These are phyloP conservation scores for Taiozyma sp. DNA, from an alignment of 1,139 yeast genomes.

Conservation along the genomic window DNA sequence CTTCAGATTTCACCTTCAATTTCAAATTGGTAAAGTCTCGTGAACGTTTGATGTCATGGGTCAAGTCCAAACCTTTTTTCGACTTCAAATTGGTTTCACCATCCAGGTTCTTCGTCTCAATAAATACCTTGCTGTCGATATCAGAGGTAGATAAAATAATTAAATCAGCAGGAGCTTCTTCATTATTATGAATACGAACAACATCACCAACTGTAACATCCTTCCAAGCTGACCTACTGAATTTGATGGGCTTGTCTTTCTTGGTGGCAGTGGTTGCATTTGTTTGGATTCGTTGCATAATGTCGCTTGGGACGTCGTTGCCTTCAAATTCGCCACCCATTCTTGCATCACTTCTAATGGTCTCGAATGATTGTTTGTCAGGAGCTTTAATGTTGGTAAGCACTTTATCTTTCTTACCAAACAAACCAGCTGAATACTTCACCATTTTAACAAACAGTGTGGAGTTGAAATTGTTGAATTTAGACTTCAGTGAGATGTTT, in stretches of 20 bases:
- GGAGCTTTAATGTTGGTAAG: constrained; percentile 19
- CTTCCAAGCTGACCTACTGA: constrained; percentile 80
- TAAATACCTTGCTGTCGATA: constrained; percentile 83
- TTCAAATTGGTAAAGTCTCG: constrained; percentile 67
- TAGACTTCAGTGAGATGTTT: constrained; percentile 38
- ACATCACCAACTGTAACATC: constrained; percentile 86
- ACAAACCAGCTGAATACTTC: constrained; percentile 12
- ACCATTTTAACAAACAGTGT: constrained; percentile 18
- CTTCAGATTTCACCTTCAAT: constrained; percentile 87
- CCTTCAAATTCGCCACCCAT: constrained; percentile 15
- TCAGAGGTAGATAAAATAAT: constrained; percentile 78
- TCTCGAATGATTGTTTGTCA: constrained; percentile 19
- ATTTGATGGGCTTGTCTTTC: constrained; percentile 32
- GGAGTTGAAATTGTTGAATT: constrained; percentile 19
- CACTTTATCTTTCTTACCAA: constrained; percentile 15
- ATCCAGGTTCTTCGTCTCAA: constrained; percentile 91
- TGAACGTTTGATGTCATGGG: constrained; percentile 58
- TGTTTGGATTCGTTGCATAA: constrained; percentile 3
- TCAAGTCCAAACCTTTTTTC: constrained; percentile 68
- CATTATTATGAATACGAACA: constrained; percentile 77
- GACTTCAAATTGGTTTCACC: constrained; percentile 94
- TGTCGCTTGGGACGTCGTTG: constrained; percentile 13
- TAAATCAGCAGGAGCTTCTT: constrained; percentile 91
- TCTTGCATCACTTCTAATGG: constrained; percentile 4
- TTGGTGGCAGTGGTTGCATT: constrained; percentile 13